Base-by-base conservation (phyloP, 345 rosid genomes). In the Arabis alpina region DNA sequence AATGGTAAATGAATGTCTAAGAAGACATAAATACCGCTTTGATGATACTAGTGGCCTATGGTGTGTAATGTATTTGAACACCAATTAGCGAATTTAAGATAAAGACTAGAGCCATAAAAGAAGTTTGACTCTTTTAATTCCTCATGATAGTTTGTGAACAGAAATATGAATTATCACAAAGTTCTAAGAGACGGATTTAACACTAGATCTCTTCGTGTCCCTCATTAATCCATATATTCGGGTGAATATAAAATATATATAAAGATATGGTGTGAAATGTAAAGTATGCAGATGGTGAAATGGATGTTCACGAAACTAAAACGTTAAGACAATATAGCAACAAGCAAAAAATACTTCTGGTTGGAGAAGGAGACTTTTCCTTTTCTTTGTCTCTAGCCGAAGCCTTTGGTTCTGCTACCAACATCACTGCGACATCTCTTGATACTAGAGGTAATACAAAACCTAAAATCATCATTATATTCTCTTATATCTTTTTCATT, bases 301-400 rank as follows among this genome's bases (percentile, higher is more conserved):
- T 19, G n/a, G 54, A 24, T 32, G 4, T 4, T 24, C 8, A 51
- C 0, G 30, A 61, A 14, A 27, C 27, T 14, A 45, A 24, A 58
- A 58, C 0, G 0, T 11, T 41, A 11, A 23, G 48, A 9, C 32
- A 40, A 12, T 23, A 6, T 57, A 19, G 34, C 16, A 6, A 15
- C 30, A 61, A n/a, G 25, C 40, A 42, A 30, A 61, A 44, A 8
- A 3, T 44, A 28, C 66, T 44, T 61, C 1, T 61, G 14, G 41
- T 61, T 3, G 53, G 66, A 5, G 66, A 61, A 28, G 53, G 53
- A 27, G 53, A 44, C 10, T 28, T 44, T 44, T 61, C 66, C 6
- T 61, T 61, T 9, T 44, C 53, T 10, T 61, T 61, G 66, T 44
- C 53, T 44, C 14, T 61, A 28, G 66, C 66, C n/a, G 28, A 44